These are phyloP conservation scores for Paspalum notatum DNA, from an alignment of 176 grass and related monocot species.

Conservation along the genomic window DNA sequence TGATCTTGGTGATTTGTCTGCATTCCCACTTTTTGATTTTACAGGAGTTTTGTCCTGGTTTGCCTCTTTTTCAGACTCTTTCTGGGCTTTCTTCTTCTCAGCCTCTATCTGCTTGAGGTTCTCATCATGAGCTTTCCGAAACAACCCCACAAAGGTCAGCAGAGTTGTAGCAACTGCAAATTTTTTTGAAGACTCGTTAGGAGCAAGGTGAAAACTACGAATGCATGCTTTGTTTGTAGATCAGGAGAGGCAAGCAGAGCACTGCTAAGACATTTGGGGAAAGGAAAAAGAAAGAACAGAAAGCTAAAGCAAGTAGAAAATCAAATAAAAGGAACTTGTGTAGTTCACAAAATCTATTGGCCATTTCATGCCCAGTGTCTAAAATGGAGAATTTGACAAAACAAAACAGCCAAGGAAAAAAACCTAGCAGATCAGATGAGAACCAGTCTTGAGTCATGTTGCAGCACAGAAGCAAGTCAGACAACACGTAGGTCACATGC, in stretches of 20 bases:
- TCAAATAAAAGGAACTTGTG: conserved; percentile 23
- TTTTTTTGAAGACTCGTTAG: conserved; percentile 40
- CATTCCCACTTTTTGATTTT: conserved; percentile 50
- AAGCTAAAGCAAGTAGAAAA: conserved; percentile 21
- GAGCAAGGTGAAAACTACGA: conserved; percentile 32
- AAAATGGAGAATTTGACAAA: conserved; percentile 9
- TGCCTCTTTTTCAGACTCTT: conserved; percentile 82
- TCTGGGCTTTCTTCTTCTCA: conserved; percentile 87
- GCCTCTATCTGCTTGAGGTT: conserved; percentile 79
- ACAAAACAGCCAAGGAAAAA: not conserved
- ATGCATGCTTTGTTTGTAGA: conserved; percentile 6
- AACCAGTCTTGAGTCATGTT: conserved; percentile 9
- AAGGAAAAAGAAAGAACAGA: not conserved
- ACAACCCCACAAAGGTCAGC: conserved; percentile 78
- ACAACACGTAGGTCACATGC: not conserved
- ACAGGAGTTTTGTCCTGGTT: conserved; percentile 52
- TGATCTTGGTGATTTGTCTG: conserved; percentile 57
- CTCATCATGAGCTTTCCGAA: conserved; percentile 80
- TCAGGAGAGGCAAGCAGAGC: conserved; percentile 18
- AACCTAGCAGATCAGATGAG: conserved; percentile 8
- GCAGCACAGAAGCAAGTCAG: conserved; percentile 32
- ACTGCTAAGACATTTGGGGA: not conserved
- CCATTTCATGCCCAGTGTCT: conserved; percentile 23
- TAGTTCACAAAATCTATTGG: conserved; percentile 1
- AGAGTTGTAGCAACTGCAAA: conserved; percentile 80